phyloP scores from a whole-genome alignment of 345 rosid genomes.

The Gossypium sturtianum region DNA sequence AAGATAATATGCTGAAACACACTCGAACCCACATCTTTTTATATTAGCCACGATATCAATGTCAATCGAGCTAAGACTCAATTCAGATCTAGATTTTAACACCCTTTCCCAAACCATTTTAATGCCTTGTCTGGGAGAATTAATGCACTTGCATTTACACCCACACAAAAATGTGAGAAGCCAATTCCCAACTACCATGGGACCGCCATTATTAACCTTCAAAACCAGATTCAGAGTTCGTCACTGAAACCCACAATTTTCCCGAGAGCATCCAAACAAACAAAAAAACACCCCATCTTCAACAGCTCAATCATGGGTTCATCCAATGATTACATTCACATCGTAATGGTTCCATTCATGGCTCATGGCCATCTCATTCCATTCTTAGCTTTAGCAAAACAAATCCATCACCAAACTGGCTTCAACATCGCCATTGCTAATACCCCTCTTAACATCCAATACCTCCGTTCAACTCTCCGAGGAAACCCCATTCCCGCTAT shows the following conservation, averaged over 20 bases:
- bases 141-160: too few relatives aligned
- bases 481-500: constrained; percentile 3
- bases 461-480: constrained; percentile 26
- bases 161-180: too few relatives aligned
- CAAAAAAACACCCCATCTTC: too few relatives aligned
- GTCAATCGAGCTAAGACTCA: accelerated
- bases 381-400: constrained; percentile 34
- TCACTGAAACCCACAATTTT: neutral
- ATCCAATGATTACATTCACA: neutral
- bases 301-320: neutral
- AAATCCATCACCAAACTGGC: constrained; percentile 22
- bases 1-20: accelerated
- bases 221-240: neutral
- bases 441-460: constrained; percentile 36
- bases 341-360: constrained; percentile 42
- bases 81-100: too few relatives aligned
- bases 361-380: constrained; percentile 62
- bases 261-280: neutral
- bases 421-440: constrained; percentile 37
- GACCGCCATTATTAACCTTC: too few relatives aligned
- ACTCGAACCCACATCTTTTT: accelerated
- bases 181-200: too few relatives aligned
- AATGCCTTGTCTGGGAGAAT: too few relatives aligned
- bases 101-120: too few relatives aligned
- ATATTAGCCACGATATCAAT: accelerated